Evolutionary conservation across 202 grass and related monocot species (phyloP).

Genomic region (Hordeum pubiflorum): DNA sequence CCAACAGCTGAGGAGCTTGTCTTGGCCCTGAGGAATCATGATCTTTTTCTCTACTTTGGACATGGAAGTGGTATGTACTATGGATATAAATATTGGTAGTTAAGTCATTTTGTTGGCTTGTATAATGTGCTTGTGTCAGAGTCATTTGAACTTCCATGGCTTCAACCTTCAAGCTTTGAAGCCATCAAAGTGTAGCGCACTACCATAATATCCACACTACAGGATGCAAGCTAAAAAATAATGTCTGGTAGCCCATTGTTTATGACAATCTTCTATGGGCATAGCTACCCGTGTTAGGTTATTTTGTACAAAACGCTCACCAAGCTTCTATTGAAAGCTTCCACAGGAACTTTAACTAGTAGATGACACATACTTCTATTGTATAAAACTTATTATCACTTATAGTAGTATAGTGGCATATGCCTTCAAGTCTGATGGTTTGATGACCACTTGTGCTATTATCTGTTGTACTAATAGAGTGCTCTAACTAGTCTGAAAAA

Average conservation of each 20-base stretch:
- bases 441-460: background rate
- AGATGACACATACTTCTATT: background rate
- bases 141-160: background rate
- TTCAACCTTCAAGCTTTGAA: background rate
- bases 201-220: background rate
- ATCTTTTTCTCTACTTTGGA: conserved; percentile 86
- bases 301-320: conserved; percentile 6
- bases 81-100: background rate
- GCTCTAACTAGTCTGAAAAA: conserved; percentile 12
- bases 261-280: background rate
- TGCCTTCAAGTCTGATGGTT: background rate
- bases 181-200: background rate
- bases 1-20: conserved; percentile 57
- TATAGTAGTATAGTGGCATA: background rate
- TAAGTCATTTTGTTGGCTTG: background rate
- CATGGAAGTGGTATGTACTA: conserved; percentile 81
- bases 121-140: background rate
- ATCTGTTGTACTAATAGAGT: background rate
- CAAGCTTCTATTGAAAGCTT: background rate
- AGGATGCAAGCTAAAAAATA: conserved; percentile 2
- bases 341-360: background rate
- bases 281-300: background rate
- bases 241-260: background rate
- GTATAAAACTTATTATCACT: background rate
- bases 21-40: conserved; percentile 63